Evolutionary conservation across 306 rosid species (phyloP).

Genomic region (Corylus heterophylla): DNA sequence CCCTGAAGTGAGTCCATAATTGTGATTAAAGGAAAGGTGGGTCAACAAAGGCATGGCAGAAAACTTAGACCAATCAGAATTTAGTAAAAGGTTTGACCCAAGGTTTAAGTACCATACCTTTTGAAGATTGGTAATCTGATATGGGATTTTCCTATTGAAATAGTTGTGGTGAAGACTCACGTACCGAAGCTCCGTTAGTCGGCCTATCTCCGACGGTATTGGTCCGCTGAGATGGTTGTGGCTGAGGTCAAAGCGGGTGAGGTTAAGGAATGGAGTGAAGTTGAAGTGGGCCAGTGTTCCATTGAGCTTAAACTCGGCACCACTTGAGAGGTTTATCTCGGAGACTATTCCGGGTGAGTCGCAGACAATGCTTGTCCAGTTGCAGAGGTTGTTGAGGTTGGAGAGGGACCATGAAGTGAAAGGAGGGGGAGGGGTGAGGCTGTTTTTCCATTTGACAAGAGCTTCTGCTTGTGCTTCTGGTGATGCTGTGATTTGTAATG

Average conservation of each 20-base stretch:
- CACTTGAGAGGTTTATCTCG: conserved; percentile 37
- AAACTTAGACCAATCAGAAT: conserved; percentile 48
- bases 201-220: conserved; percentile 51
- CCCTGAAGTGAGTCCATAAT: conserved; percentile 20
- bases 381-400: conserved; percentile 27
- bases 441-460: conserved; percentile 31
- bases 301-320: conserved; percentile 10
- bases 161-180: conserved; percentile 41
- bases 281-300: no score
- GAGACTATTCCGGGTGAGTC: conserved; percentile 26
- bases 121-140: conserved; percentile 53
- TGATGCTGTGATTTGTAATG: conserved; percentile 14
- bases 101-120: conserved; percentile 57
- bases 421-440: conserved; percentile 11
- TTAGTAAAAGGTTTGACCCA: conserved; percentile 43
- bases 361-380: conserved; percentile 33
- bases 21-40: conserved; percentile 34
- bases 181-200: conserved; percentile 50
- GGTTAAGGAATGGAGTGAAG: no score
- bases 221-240: conserved; percentile 42
- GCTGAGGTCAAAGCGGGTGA: conserved; percentile 47
- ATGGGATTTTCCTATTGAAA: conserved; percentile 49
- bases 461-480: conserved; percentile 39
- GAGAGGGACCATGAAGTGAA: conserved; percentile 34
- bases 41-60: conserved; percentile 49